phyloP scores from a whole-genome alignment of 768 basidiomycete species.

The Pholiota microspora region DNA sequence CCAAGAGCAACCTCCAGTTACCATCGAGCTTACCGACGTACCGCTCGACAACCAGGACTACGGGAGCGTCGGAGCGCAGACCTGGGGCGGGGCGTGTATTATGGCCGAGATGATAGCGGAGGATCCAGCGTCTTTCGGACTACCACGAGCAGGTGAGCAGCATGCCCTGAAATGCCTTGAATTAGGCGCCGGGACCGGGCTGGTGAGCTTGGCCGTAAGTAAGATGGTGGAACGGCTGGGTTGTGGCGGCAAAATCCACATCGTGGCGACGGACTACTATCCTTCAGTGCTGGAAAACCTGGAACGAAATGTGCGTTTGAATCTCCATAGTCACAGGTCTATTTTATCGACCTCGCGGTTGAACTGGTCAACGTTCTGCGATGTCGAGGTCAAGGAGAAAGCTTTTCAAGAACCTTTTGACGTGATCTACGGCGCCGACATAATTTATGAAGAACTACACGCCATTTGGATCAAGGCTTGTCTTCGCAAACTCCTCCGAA shows the following conservation, averaged over 20 bases:
- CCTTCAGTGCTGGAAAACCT: slow-evolving; percentile 73
- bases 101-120: slow-evolving; percentile 72
- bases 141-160: not conserved
- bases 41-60: slow-evolving; percentile 71
- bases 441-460: slow-evolving; percentile 74
- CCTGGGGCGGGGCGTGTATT: slow-evolving; percentile 85
- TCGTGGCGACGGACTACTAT: slow-evolving; percentile 80
- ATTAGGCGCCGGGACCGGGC: slow-evolving; percentile 83
- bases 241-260: slow-evolving; percentile 21
- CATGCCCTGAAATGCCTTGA: slow-evolving; percentile 55
- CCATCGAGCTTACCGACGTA: slow-evolving; percentile 59
- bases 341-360: slow-evolving; percentile 35
- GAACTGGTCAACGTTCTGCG: slow-evolving; percentile 57
- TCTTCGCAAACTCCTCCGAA: slow-evolving; percentile 46
- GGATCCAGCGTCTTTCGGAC: slow-evolving; percentile 32
- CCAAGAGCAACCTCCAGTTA: slow-evolving; percentile 18
- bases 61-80: slow-evolving; percentile 78
- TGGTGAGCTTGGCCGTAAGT: slow-evolving; percentile 63
- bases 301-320: slow-evolving; percentile 51
- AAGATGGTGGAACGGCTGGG: slow-evolving; percentile 36
- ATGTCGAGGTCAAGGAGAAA: slow-evolving; percentile 3
- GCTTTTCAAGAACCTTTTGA: slow-evolving; percentile 52
- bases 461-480: slow-evolving; percentile 68
- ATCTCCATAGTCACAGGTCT: slow-evolving; percentile 37
- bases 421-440: slow-evolving; percentile 77